phyloP scores from a whole-genome alignment of 805 yeast species.

The Kuraishia floccosa region DNA sequence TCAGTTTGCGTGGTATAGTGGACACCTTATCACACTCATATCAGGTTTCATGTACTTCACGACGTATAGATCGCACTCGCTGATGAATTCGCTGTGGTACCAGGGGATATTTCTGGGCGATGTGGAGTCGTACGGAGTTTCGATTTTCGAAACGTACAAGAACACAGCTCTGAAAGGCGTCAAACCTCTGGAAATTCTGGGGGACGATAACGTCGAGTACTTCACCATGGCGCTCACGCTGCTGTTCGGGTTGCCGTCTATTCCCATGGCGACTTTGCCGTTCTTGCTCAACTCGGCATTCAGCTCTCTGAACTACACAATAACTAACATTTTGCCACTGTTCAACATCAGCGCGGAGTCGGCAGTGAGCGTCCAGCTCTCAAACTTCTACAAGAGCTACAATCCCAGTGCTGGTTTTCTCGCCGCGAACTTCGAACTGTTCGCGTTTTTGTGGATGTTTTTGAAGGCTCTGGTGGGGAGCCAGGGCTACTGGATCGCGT shows the following conservation, averaged over 20 bases:
- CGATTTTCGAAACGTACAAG: conserved; percentile 48
- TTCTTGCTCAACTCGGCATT: conserved; percentile 69
- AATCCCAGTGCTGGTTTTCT: conserved; percentile 48
- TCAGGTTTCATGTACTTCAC: conserved; percentile 26
- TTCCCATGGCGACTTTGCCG: conserved; percentile 56
- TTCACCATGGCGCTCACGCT: conserved; percentile 42
- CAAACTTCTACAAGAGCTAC: conserved; percentile 32
- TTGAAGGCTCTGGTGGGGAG: conserved; percentile 40
- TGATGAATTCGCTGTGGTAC: conserved; percentile 38
- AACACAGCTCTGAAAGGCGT: conserved; percentile 16
- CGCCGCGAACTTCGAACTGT: conserved; percentile 46
- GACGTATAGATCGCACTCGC: conserved; percentile 17
- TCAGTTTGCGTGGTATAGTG: conserved; percentile 72
- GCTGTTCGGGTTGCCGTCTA: conserved; percentile 46
- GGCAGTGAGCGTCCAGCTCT: conserved; percentile 1
- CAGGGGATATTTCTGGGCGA: conserved; percentile 51
- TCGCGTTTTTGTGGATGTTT: conserved; percentile 13
- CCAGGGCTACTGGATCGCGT: conserved; percentile 48
- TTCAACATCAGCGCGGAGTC: conserved; percentile 20
- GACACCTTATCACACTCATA: conserved; percentile 37
- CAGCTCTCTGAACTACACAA: conserved; percentile 67
- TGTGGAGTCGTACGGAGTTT: conserved; percentile 64
- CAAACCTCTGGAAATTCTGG: conserved; percentile 19
- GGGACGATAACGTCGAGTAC: conserved; percentile 69
- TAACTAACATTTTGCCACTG: conserved; percentile 57